A percentile compares a stretch with the other conserved stretches of the same genome.
These are phyloP conservation scores for Cupressus sempervirens DNA, from an alignment of 75 land plant genomes.

Conservation along the genomic window DNA sequence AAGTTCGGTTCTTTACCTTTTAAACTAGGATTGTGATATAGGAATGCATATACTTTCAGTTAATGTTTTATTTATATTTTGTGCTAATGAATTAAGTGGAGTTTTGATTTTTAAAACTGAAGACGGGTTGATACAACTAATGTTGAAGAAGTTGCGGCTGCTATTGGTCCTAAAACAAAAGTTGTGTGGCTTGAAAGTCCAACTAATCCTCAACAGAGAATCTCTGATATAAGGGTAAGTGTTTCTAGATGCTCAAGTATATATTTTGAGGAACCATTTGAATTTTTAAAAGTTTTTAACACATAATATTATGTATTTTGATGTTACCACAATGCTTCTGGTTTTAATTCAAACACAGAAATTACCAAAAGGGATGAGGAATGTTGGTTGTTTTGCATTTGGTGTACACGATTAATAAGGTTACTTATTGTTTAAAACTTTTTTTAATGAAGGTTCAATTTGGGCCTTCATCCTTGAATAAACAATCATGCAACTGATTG, in stretches of 20 bases:
- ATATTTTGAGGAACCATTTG: background rate
- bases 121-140: slow-evolving; percentile 82
- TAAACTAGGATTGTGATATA: background rate
- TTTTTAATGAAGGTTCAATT: too few species aligned
- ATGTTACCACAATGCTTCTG: too few species aligned
- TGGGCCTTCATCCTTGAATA: too few species aligned
- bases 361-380: background rate
- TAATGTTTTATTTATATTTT: background rate
- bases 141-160: slow-evolving; percentile 64
- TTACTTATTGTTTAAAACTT: too few species aligned
- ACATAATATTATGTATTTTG: too few species aligned
- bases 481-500: too few species aligned
- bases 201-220: slow-evolving; percentile 89
- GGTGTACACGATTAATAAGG: background rate
- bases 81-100: background rate
- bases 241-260: background rate
- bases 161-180: slow-evolving; percentile 72
- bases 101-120: too few species aligned
- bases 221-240: slow-evolving; percentile 75
- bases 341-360: background rate
- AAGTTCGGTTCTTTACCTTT: slow-evolving; percentile 54
- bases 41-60: background rate
- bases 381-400: background rate
- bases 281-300: too few species aligned
- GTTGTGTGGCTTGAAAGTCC: slow-evolving; percentile 98